A percentile compares a stretch with the other conserved stretches of the same genome.
phyloP scores from a whole-genome alignment of 257 asterid species.

The Nicotiana tomentosiformis region DNA sequence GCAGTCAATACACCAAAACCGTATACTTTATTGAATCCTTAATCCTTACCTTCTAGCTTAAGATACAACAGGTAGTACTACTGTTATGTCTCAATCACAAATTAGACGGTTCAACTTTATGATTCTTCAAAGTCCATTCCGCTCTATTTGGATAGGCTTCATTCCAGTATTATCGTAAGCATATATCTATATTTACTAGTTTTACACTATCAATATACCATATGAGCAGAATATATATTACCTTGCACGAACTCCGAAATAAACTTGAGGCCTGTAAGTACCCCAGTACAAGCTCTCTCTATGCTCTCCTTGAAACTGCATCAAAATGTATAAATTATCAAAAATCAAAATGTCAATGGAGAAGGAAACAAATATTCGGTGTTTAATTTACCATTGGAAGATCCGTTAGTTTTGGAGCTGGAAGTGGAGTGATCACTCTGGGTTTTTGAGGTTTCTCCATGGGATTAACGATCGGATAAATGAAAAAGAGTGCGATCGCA shows the following conservation, averaged over 20 bases:
- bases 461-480: conserved; percentile 24
- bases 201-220: not conserved
- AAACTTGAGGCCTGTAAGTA: conserved; percentile 90
- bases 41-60: not conserved
- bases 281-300: conserved; percentile 98
- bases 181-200: not conserved
- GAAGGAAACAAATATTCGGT: not conserved
- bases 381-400: conserved; percentile 65
- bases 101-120: not conserved
- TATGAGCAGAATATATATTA: conserved; percentile 13
- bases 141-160: not conserved
- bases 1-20: not conserved
- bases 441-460: conserved; percentile 42
- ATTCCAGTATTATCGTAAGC: not conserved
- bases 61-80: not conserved
- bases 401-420: conserved; percentile 90
- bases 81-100: not conserved
- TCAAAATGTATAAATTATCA: not conserved
- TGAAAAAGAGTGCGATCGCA: conserved; percentile 30
- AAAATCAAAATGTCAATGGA: not conserved
- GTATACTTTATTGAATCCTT: not conserved
- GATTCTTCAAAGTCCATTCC: not conserved
- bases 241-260: conserved; percentile 94
- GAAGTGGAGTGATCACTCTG: conserved; percentile 78
- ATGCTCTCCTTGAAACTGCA: conserved; percentile 93